phyloP scores from a whole-genome alignment of 2,329 filamentous ascomycete species.

The Dothistroma septosporum region DNA sequence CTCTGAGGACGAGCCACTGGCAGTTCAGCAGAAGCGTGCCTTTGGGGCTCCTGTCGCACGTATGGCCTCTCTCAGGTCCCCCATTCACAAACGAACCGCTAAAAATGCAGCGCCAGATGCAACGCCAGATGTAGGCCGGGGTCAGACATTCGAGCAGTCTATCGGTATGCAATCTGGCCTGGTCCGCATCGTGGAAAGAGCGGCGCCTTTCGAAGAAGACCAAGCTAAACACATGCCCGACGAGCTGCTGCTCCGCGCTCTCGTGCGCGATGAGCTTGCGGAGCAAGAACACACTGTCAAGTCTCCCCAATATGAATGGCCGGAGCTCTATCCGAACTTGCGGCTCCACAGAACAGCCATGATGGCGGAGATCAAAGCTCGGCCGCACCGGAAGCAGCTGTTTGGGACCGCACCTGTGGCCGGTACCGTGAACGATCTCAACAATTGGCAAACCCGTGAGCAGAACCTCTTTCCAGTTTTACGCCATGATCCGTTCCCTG shows the following conservation, averaged over 20 bases:
- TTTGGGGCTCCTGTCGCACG: not conserved
- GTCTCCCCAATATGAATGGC: conserved; percentile 13
- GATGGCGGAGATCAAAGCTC: conserved; percentile 51
- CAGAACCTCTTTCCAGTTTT: not conserved
- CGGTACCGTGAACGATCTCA: not conserved
- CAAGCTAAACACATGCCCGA: not conserved
- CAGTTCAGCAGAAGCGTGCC: not conserved
- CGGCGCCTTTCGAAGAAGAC: not conserved
- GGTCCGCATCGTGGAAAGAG: not conserved
- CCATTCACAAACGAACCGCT: not conserved
- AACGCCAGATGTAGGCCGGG: not conserved
- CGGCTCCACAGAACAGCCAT: conserved; percentile 47
- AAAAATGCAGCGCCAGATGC: not conserved
- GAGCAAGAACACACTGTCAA: not conserved
- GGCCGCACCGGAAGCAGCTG: conserved; percentile 37
- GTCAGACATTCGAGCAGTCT: not conserved
- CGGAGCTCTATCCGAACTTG: conserved; percentile 21
- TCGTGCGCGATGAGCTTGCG: not conserved
- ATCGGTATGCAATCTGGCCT: not conserved
- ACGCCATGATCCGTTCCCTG: not conserved
- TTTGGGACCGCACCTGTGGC: conserved; percentile 21
- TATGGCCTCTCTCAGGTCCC: not conserved
- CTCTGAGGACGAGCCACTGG: conserved; percentile 10
- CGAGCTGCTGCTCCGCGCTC: not conserved
- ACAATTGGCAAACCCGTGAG: not conserved